phyloP scores from a whole-genome alignment of 2,329 filamentous ascomycete genomes.

The Ciborinia camelliae region DNA sequence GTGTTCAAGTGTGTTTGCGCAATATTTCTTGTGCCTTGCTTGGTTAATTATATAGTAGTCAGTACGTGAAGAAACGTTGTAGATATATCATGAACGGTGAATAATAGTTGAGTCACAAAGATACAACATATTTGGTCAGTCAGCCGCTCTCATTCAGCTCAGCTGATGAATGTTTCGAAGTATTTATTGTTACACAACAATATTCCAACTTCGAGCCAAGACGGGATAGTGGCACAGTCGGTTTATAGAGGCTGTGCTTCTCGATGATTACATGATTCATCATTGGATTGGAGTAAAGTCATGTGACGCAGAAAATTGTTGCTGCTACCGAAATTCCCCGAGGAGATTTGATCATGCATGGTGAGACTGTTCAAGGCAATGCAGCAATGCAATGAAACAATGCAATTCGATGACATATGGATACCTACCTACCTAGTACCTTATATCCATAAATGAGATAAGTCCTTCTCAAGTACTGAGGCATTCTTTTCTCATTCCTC shows the following conservation, averaged over 20 bases:
- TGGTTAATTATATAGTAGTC: background rate
- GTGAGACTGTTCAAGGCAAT: background rate
- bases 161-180: constrained; percentile 9
- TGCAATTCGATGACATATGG: background rate
- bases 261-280: background rate
- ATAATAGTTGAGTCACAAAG: background rate
- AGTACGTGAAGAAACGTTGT: background rate
- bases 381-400: background rate
- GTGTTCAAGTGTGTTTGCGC: background rate
- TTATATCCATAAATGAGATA: background rate
- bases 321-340: background rate
- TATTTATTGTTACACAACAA: background rate
- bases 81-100: background rate
- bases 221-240: background rate
- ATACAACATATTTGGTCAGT: background rate
- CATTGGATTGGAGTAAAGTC: too few relatives aligned
- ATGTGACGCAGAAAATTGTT: constrained; percentile 10
- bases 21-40: background rate
- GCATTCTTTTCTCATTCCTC: background rate
- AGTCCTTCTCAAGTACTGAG: background rate
- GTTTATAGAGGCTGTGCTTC: background rate
- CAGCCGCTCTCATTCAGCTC: constrained; percentile 6
- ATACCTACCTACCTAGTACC: too few relatives aligned
- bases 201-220: background rate
- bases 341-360: background rate